Conservation (phyloP, 1,284 basidiomycete species). For the Calocybe gambosa region DNA sequence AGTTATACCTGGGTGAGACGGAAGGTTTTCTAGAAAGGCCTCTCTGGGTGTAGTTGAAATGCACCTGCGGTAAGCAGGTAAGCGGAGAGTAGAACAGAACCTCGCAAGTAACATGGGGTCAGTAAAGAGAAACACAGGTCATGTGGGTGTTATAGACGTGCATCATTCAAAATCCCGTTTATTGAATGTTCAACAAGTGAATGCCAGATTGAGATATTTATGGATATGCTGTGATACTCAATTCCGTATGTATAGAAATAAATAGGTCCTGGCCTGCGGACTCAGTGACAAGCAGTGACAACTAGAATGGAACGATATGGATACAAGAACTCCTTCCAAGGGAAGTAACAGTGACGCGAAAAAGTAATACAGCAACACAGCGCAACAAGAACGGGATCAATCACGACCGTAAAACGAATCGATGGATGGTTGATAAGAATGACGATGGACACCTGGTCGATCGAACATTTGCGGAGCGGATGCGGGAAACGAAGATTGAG, state of each 20-base stretch:
- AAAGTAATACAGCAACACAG: background rate
- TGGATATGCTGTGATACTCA: background rate
- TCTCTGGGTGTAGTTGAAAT: conserved; percentile 25
- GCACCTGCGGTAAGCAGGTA: conserved; percentile 7
- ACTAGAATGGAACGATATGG: background rate
- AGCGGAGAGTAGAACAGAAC: background rate
- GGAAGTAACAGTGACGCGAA: background rate
- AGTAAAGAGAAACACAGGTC: no score
- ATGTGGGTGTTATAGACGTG: no score
- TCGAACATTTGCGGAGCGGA: conserved; percentile 2
- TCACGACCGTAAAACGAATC: conserved; percentile 20
- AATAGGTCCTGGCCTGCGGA: background rate
- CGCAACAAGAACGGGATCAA: background rate
- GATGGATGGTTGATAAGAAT: conserved; percentile 17
- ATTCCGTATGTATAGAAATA: background rate
- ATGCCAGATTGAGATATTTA: background rate
- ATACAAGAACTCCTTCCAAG: background rate
- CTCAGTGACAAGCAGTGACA: background rate
- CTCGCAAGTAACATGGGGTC: background rate
- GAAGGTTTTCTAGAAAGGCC: conserved; percentile 51
- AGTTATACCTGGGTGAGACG: conserved; percentile 49
- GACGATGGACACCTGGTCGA: conserved; percentile 9
- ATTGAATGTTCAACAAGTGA: no score
- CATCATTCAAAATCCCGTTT: no score
- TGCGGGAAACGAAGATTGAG: background rate